These are phyloP conservation scores for Grosmannia clavigera DNA, from an alignment of 2,329 filamentous ascomycete genomes.

Conservation along the genomic window DNA sequence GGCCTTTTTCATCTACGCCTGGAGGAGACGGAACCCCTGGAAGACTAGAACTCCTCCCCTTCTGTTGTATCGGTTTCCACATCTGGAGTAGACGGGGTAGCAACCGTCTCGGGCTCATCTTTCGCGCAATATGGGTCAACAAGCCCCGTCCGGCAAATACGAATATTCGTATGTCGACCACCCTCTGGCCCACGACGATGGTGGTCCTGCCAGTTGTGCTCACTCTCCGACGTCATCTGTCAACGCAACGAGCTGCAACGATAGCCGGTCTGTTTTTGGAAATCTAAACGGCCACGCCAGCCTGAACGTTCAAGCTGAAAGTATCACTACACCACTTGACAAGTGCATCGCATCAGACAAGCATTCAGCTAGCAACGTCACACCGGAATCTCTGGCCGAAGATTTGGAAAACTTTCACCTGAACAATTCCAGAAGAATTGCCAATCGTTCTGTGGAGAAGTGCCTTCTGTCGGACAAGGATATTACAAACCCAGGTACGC, in stretches of 20 bases:
- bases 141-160: neutral
- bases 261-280: constrained; percentile 2
- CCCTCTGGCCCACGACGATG: neutral
- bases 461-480: neutral
- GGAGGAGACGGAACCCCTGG: neutral
- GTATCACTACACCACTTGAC: neutral
- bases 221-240: neutral
- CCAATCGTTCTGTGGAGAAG: neutral
- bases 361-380: neutral
- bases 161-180: neutral
- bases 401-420: constrained; percentile 22
- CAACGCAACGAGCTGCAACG: neutral
- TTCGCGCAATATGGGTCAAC: constrained; percentile 4
- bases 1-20: neutral
- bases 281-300: constrained; percentile 4
- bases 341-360: neutral
- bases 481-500: neutral
- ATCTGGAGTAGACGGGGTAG: neutral
- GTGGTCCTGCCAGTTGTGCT: neutral
- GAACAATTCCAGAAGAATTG: constrained; percentile 6
- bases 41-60: neutral
- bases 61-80: constrained; percentile 2
- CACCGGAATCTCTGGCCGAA: constrained; percentile 19
- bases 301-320: constrained; percentile 3
- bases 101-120: neutral